Percentiles rank a stretch among this genome's conserved stretches.
Conservation (phyloP, 2,329 filamentous ascomycete genomes). For the Myriosclerotinia duriaeana region DNA sequence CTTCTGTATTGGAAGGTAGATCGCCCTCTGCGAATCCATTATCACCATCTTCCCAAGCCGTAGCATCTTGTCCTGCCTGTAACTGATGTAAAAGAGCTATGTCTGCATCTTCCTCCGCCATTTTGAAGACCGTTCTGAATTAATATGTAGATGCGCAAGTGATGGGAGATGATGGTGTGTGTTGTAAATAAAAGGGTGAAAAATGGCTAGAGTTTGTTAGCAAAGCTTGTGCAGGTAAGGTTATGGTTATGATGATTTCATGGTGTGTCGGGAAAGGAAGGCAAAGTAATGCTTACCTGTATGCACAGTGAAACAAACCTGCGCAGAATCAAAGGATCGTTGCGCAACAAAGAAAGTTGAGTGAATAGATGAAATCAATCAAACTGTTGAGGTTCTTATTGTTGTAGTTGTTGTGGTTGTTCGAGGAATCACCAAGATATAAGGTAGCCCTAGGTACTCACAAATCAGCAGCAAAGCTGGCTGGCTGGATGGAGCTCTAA, state of each 20-base stretch:
- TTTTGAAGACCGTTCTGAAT: slow-evolving; percentile 28
- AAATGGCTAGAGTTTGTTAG: not conserved
- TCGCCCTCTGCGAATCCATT: slow-evolving; percentile 37
- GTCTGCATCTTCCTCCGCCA: slow-evolving; percentile 42
- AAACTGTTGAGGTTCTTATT: not conserved
- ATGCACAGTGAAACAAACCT: not conserved
- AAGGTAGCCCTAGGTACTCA: not conserved
- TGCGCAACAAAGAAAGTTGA: slow-evolving; percentile 17
- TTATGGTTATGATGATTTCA: not conserved
- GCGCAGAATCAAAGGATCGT: slow-evolving; percentile 10
- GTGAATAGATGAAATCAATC: not conserved
- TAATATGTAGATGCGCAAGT: slow-evolving; percentile 12
- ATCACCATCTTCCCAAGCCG: slow-evolving; percentile 37
- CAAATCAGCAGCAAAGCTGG: not conserved
- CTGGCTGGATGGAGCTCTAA: not conserved
- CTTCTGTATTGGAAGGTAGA: slow-evolving; percentile 41
- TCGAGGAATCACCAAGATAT: not conserved
- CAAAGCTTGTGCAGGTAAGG: not conserved
- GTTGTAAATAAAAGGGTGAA: not conserved
- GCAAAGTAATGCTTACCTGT: not conserved
- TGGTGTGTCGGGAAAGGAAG: not conserved
- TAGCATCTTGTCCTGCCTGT: slow-evolving; percentile 41
- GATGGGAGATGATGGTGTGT: not conserved
- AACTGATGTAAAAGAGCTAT: slow-evolving; percentile 43
- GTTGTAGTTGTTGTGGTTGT: not conserved